Evolutionary conservation across 345 rosid genomes (phyloP).

Genomic region (Salix koriyanagi): DNA sequence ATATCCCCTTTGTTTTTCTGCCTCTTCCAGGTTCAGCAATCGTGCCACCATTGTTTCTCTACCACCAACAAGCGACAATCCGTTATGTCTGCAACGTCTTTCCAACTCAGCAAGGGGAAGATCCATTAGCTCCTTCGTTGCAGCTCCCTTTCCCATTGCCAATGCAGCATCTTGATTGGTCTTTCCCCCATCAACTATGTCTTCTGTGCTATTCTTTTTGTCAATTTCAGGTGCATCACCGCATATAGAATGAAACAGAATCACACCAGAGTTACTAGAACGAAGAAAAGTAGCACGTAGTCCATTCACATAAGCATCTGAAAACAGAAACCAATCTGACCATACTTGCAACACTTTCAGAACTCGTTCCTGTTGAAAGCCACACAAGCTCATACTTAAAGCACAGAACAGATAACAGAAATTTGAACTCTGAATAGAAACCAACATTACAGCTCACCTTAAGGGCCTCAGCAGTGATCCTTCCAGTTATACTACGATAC

Average conservation of each 20-base stretch:
- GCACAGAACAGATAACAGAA: constrained; percentile 5
- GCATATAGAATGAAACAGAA: constrained; percentile 75
- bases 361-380: constrained; percentile 72
- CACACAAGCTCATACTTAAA: constrained; percentile 9
- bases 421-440: background rate
- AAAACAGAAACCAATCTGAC: constrained; percentile 99
- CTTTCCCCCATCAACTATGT: constrained; percentile 41
- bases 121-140: constrained; percentile 79
- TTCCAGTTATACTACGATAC: constrained; percentile 89
- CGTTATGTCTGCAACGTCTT: constrained; percentile 96
- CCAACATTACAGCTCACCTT: constrained; percentile 48
- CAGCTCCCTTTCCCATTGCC: constrained; percentile 95
- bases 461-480: constrained; percentile 97
- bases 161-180: constrained; percentile 79
- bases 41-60: constrained; percentile 96
- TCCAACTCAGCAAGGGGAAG: constrained; percentile 89
- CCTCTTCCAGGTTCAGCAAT: constrained; percentile 88
- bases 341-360: constrained; percentile 97
- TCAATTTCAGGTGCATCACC: constrained; percentile 87
- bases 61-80: constrained; percentile 94
- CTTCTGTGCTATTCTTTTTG: constrained; percentile 49
- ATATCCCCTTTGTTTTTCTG: constrained; percentile 82
- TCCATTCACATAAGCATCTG: constrained; percentile 96
- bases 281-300: constrained; percentile 93
- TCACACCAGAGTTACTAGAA: constrained; percentile 79